phyloP scores from a whole-genome alignment of 805 yeast species.

The Metschnikowia reukaufii region DNA sequence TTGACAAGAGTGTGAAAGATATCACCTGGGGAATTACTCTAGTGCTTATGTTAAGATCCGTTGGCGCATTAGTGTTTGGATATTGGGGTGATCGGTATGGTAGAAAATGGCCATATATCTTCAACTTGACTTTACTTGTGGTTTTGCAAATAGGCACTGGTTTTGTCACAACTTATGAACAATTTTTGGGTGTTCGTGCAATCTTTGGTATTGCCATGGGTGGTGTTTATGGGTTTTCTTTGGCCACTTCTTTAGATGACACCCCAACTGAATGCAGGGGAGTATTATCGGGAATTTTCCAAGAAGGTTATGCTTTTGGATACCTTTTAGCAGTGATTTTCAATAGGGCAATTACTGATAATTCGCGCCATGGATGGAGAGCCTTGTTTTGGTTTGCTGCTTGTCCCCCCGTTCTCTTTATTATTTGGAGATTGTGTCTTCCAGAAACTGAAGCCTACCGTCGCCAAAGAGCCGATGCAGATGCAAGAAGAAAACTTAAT shows the following conservation, averaged over 20 bases:
- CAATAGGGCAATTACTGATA: constrained; percentile 54
- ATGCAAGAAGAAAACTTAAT: constrained; percentile 7
- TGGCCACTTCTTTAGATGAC: constrained; percentile 68
- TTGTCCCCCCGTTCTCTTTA: constrained; percentile 60
- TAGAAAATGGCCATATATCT: constrained; percentile 56
- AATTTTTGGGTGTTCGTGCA: constrained; percentile 63
- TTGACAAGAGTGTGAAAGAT: constrained; percentile 47
- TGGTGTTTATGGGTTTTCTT: constrained; percentile 64
- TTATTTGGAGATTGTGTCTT: constrained; percentile 51
- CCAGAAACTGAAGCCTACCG: constrained; percentile 64
- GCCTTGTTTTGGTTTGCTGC: constrained; percentile 68
- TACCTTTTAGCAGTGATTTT: constrained; percentile 64
- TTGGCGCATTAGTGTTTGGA: constrained; percentile 64
- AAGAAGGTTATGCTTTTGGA: constrained; percentile 78
- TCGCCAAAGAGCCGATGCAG: constrained; percentile 17
- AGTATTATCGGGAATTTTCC: constrained; percentile 65
- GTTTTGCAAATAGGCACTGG: constrained; percentile 64
- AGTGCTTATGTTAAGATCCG: constrained; percentile 65
- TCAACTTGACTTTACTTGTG: constrained; percentile 47
- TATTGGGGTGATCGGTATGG: constrained; percentile 60
- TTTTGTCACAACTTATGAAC: constrained; percentile 53
- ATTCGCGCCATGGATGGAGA: constrained; percentile 59
- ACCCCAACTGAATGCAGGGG: constrained; percentile 59
- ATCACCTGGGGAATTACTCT: constrained; percentile 71
- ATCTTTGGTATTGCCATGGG: constrained; percentile 74